Evolutionary conservation across 495 filamentous ascomycete species (phyloP).

Genomic region (Penicillium pancosmium): DNA sequence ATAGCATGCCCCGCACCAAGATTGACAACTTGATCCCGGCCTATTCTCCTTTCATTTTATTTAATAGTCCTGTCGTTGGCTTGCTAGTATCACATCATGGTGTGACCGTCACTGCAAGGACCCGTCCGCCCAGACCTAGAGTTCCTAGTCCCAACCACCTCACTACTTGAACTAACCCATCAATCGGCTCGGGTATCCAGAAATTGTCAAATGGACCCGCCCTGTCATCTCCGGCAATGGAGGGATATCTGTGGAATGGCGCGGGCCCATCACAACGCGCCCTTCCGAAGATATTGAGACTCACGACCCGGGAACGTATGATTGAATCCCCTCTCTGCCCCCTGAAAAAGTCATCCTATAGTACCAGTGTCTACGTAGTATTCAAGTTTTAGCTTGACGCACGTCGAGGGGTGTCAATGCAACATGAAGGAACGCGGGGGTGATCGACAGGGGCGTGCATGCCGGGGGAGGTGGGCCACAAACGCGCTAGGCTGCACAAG

Average conservation of each 20-base stretch:
- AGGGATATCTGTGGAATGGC: slow-evolving; percentile 2
- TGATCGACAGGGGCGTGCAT: slow-evolving; percentile 8
- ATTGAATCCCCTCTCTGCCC: neutral
- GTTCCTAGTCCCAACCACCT: neutral
- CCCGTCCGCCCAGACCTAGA: neutral
- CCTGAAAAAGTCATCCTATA: no score
- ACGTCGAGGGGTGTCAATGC: neutral
- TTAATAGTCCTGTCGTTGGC: no score
- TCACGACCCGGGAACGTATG: neutral
- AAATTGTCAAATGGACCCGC: neutral
- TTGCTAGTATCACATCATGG: no score
- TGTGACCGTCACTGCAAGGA: neutral
- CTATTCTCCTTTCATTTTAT: no score
- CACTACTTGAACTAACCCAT: neutral
- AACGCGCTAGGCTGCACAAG: neutral
- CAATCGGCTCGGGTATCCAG: neutral
- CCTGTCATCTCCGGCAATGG: slow-evolving; percentile 2
- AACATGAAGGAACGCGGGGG: slow-evolving; percentile 1
- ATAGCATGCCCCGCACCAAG: no score
- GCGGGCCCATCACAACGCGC: neutral
- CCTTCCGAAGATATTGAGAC: neutral
- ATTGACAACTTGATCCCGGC: no score
- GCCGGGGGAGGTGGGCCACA: slow-evolving; percentile 1
- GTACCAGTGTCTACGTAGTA: neutral
- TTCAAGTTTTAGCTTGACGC: neutral